These are phyloP conservation scores for Blastocrithidia nonstop DNA, from an alignment of 208 protist genomes.

Conservation along the genomic window DNA sequence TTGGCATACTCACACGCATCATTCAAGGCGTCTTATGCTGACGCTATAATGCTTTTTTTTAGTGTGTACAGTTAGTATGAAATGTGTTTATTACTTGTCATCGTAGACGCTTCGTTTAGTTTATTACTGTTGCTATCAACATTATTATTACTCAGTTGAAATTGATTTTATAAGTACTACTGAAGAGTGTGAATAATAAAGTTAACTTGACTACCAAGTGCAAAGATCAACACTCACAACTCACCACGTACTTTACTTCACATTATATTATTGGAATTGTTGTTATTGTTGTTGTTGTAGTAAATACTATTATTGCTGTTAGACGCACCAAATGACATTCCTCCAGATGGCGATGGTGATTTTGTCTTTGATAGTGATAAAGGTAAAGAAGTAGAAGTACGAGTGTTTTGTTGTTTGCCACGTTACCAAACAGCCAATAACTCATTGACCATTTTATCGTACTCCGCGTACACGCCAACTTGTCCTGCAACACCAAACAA, in stretches of 20 bases:
- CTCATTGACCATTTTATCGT: constrained; percentile 17
- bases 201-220: constrained; percentile 51
- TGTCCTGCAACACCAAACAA: constrained; percentile 37
- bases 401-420: constrained; percentile 8
- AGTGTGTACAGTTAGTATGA: constrained; percentile 9
- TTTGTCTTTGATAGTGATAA: no score
- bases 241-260: constrained; percentile 15
- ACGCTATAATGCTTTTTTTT: no score
- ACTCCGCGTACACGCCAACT: constrained; percentile 17
- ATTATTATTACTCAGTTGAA: no score
- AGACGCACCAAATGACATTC: no score
- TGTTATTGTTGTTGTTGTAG: background rate
- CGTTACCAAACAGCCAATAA: constrained; percentile 37
- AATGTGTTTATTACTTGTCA: background rate
- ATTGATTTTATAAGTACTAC: no score
- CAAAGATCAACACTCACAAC: constrained; percentile 43
- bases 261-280: background rate
- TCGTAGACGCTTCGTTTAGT: background rate
- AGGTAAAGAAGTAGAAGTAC: no score
- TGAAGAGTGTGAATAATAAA: constrained; percentile 14
- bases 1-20: constrained; percentile 39
- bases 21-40: constrained; percentile 13
- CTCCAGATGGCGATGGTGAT: no score
- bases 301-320: background rate
- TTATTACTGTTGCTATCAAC: background rate